Percentiles rank a stretch among this genome's conserved stretches.
Conservation (phyloP, 768 basidiomycete species). For the Cyclocybe cylindracea region DNA sequence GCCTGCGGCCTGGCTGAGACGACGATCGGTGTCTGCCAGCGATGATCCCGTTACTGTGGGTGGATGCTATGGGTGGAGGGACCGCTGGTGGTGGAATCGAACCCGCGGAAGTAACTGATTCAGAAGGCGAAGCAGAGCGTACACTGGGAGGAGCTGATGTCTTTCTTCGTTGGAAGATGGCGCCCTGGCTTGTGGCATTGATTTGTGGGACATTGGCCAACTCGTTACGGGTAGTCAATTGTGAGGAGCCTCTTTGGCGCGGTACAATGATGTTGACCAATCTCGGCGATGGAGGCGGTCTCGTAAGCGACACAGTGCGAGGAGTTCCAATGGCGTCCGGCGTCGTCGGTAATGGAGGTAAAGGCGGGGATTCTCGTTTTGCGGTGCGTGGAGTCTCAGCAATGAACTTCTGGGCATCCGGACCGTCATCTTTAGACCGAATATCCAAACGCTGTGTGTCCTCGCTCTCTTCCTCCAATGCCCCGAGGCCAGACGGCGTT, state of each 20-base stretch:
- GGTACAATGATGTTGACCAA: constrained; percentile 39
- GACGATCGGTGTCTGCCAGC: constrained; percentile 62
- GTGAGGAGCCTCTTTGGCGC: constrained; percentile 62
- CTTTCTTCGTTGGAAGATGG: constrained; percentile 70
- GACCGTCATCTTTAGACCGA: constrained; percentile 16
- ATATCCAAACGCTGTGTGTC: constrained; percentile 22
- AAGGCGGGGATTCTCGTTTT: constrained; percentile 60
- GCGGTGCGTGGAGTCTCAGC: constrained; percentile 43
- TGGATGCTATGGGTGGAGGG: constrained; percentile 40
- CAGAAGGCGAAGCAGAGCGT: constrained; percentile 54
- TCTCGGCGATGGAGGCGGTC: constrained; percentile 53
- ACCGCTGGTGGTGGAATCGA: constrained; percentile 38
- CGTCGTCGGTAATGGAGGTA: constrained; percentile 65
- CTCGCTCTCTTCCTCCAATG: constrained; percentile 64
- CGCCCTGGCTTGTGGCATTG: constrained; percentile 62
- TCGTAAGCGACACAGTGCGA: constrained; percentile 32
- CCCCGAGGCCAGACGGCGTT: constrained; percentile 58
- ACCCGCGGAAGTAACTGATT: constrained; percentile 44
- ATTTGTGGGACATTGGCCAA: constrained; percentile 35
- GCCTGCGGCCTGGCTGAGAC: constrained; percentile 77
- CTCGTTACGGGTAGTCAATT: constrained; percentile 41
- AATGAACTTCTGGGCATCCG: constrained; percentile 29
- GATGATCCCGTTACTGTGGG: constrained; percentile 34
- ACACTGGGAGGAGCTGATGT: constrained; percentile 60
- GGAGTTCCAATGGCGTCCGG: constrained; percentile 30